Conservation (phyloP, 2,329 filamentous ascomycete genomes). For the Fusarium nelsonii region DNA sequence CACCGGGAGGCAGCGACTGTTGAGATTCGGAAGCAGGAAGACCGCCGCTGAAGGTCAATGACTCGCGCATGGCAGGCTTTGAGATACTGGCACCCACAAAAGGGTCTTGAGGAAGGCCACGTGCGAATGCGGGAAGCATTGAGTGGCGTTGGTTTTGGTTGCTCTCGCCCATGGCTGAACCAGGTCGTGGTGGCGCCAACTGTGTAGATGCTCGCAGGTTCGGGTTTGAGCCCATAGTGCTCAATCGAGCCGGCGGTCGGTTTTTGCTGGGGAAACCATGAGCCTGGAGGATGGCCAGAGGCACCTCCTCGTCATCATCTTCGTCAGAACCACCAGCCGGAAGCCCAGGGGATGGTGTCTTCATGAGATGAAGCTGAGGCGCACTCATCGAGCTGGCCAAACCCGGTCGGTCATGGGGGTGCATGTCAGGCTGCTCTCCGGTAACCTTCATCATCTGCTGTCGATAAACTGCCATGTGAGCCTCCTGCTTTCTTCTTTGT, state of each 20-base stretch:
- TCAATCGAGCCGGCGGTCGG: conserved; percentile 77
- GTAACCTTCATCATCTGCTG: conserved; percentile 98
- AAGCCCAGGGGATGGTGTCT: conserved; percentile 54
- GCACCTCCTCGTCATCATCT: conserved; percentile 91
- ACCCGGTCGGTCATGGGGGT: conserved; percentile 63
- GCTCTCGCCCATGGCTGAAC: conserved; percentile 67
- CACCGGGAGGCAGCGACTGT: conserved; percentile 72
- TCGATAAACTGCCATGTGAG: conserved; percentile 88
- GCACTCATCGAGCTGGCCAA: conserved; percentile 71
- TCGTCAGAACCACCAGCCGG: conserved; percentile 73
- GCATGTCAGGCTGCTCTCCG: conserved; percentile 67
- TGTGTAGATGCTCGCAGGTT: conserved; percentile 72
- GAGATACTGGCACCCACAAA: conserved; percentile 85
- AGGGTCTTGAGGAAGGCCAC: conserved; percentile 84
- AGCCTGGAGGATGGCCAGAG: conserved; percentile 85
- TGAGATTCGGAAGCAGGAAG: conserved; percentile 55
- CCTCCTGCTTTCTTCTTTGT: conserved; percentile 88
- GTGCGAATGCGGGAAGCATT: conserved; percentile 83
- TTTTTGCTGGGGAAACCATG: conserved; percentile 88
- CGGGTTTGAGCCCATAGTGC: conserved; percentile 75
- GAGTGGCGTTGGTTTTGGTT: conserved; percentile 50
- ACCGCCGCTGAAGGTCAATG: conserved; percentile 76
- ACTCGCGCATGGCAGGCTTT: conserved; percentile 78
- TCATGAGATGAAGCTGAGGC: conserved; percentile 65
- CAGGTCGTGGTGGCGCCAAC: conserved; percentile 60